phyloP scores from a whole-genome alignment of 495 filamentous ascomycete species.

The Penicillium arizonense region DNA sequence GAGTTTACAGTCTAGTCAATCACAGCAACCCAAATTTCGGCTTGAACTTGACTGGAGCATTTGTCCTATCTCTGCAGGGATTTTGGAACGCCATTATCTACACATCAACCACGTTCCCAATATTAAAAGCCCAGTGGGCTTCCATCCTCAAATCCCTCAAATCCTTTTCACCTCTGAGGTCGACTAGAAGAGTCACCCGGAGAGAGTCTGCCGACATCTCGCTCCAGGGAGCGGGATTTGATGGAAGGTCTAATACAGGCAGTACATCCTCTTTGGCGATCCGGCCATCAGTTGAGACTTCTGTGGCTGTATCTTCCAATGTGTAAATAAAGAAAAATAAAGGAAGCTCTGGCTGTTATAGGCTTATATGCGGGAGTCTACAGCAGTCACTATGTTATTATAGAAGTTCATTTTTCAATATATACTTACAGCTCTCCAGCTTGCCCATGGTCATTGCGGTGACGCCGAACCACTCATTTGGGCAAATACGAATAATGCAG shows the following conservation, averaged over 20 bases:
- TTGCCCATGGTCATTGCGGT: no score
- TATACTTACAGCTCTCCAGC: no score
- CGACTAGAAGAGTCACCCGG: background rate
- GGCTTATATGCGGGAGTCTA: no score
- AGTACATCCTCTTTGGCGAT: background rate
- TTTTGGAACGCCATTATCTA: background rate
- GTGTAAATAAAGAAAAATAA: no score
- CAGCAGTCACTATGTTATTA: no score
- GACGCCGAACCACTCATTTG: no score
- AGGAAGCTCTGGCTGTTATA: no score
- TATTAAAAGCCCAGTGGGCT: background rate
- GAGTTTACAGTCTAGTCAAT: background rate
- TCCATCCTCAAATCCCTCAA: background rate
- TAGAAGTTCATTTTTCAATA: no score
- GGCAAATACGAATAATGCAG: no score
- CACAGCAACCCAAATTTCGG: background rate
- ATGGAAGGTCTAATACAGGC: background rate
- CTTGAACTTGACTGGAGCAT: background rate
- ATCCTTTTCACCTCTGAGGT: background rate
- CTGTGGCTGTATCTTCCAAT: no score
- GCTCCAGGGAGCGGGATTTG: background rate
- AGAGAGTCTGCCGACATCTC: background rate
- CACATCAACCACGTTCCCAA: background rate
- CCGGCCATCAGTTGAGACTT: background rate
- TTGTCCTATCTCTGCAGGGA: background rate